Conservation (phyloP, 2,329 filamentous ascomycete species). For the Onygena corvina region DNA sequence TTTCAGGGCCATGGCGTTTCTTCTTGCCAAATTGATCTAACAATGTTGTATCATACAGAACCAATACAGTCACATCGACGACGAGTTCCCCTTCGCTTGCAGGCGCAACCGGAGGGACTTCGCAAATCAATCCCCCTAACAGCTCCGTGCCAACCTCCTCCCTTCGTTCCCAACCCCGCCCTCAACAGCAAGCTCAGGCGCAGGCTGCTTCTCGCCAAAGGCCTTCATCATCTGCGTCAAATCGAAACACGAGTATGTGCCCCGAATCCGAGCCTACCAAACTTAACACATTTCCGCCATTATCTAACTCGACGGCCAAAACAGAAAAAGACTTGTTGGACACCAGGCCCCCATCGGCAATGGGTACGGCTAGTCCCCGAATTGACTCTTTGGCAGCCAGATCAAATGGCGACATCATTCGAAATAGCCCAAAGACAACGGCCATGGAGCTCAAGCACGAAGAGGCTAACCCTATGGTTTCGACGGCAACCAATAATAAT, state of each 20-base stretch:
- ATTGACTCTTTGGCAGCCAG: constrained; percentile 14
- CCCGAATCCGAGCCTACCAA: constrained; percentile 23
- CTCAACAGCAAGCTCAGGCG: constrained; percentile 65
- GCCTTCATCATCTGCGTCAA: constrained; percentile 50
- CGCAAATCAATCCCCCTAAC: constrained; percentile 43
- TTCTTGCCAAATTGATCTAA: constrained; percentile 4
- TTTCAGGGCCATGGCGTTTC: too few species aligned
- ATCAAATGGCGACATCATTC: constrained; percentile 23
- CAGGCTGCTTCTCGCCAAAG: constrained; percentile 47
- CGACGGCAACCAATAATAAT: background rate
- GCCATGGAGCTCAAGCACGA: constrained; percentile 3
- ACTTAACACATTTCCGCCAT: background rate
- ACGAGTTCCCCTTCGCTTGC: constrained; percentile 57
- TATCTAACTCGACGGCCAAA: constrained; percentile 11
- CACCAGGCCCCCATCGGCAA: constrained; percentile 9
- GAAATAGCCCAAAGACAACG: constrained; percentile 11
- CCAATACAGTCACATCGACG: constrained; percentile 38
- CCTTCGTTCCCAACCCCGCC: constrained; percentile 54
- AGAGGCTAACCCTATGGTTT: background rate
- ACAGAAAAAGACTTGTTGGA: constrained; percentile 14
- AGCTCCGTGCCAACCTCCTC: constrained; percentile 50
- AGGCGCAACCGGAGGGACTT: constrained; percentile 62
- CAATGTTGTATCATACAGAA: constrained; percentile 23
- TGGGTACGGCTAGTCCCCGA: constrained; percentile 5
- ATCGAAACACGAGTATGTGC: constrained; percentile 40